Base-by-base conservation (phyloP, 768 basidiomycete genomes). In the Suillus subaureus region DNA sequence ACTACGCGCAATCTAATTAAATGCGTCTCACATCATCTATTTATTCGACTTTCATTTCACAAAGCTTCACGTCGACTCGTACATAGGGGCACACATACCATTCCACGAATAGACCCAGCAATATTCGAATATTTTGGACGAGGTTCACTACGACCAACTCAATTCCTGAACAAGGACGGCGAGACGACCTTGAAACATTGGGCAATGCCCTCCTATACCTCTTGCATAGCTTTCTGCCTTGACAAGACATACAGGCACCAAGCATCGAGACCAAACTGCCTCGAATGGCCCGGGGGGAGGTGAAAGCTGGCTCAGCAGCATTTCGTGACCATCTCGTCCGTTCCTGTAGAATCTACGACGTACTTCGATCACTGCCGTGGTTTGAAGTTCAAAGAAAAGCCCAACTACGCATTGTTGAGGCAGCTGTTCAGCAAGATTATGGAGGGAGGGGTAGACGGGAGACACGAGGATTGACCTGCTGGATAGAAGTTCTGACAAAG, bases 361-460 rank as follows among this genome's bases (percentile, higher is more conserved):
- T 45, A 45, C 43, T 45, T 45, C 8, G 43, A 45, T 45, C 43
- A 45, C 4, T 45, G 43, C 21, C 21, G 21, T n/a, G 4, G 43
- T 45, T 45, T 11, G 43, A 45, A 45, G 4, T 75, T 70, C 26
- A 72, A 70, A 21, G 67, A 66, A 28, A 57, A 66, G 62, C 73
- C 74, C 6, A 43, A 43, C 7, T 21, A 21, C 7, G 18, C 16
- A 21, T 43, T 9, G 8, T 43, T 43, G 42, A 43, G 42, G 42
- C 42, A 18, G 18, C 42, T 42, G 18, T 42, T 74, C 42, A 23
- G 47, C 2, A 15, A 33, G 16, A 45, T 18, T 21, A 1, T 39
- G 39, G 39, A 39, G 37, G 37, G 35, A 35, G 11, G 35, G 35
- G 35, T 35, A 9, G 35, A 13, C 37, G 37, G 37, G 37, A 39